phyloP scores from a whole-genome alignment of 2,329 filamentous ascomycete species.

The Fusarium aywerte region DNA sequence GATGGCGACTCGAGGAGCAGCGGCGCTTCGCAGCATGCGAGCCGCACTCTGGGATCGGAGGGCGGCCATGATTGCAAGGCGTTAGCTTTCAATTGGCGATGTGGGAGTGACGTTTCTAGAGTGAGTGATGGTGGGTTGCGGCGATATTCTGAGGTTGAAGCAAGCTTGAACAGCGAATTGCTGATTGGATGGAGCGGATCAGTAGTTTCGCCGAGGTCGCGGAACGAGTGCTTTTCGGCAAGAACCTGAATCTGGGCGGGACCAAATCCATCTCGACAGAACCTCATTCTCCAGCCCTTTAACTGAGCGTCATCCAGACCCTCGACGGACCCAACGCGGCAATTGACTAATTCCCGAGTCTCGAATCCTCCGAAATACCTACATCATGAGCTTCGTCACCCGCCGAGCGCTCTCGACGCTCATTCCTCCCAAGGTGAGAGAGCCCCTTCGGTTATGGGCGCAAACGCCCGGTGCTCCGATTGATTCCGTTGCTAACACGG shows the following conservation, averaged over 20 bases:
- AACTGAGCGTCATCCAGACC: slow-evolving; percentile 51
- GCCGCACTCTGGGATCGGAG: slow-evolving; percentile 67
- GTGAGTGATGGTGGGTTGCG: slow-evolving; percentile 44
- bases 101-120: slow-evolving; percentile 32
- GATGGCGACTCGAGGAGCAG: slow-evolving; percentile 52
- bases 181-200: slow-evolving; percentile 58
- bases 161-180: slow-evolving; percentile 44
- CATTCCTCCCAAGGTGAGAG: slow-evolving; percentile 93
- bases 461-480: slow-evolving; percentile 43
- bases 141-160: slow-evolving; percentile 46
- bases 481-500: slow-evolving; percentile 54
- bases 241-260: slow-evolving; percentile 45
- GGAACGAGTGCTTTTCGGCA: slow-evolving; percentile 62
- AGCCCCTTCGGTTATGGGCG: slow-evolving; percentile 48
- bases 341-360: slow-evolving; percentile 45
- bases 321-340: slow-evolving; percentile 49
- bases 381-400: slow-evolving; percentile 91
- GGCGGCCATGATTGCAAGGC: slow-evolving; percentile 68
- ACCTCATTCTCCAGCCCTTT: slow-evolving; percentile 46
- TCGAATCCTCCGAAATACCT: slow-evolving; percentile 45
- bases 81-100: slow-evolving; percentile 44
- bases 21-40: slow-evolving; percentile 62
- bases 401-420: slow-evolving; percentile 96
- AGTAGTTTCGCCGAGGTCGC: slow-evolving; percentile 54
- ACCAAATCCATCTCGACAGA: slow-evolving; percentile 44